These are phyloP conservation scores for Gremmenia infestans DNA, from an alignment of 2,329 filamentous ascomycete genomes.

Conservation along the genomic window DNA sequence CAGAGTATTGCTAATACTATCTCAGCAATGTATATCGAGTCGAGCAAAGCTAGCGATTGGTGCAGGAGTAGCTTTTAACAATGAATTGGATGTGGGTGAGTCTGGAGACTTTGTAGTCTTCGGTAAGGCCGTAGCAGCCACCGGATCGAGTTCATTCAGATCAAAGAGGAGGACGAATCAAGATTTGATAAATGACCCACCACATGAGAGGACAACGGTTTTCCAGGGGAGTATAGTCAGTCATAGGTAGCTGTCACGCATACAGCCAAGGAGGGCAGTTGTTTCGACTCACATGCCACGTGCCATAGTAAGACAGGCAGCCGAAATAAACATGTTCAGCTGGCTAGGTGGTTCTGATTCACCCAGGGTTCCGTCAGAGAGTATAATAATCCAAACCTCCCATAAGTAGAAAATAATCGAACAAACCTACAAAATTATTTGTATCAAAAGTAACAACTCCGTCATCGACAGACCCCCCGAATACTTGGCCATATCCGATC, in stretches of 20 bases:
- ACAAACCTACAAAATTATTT: too few relatives aligned
- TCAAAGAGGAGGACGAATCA: constrained; percentile 24
- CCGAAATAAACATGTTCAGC: not conserved
- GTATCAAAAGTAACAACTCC: not conserved
- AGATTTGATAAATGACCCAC: constrained; percentile 28
- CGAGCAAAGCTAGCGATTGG: constrained; percentile 30
- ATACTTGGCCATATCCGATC: not conserved
- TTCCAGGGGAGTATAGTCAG: constrained; percentile 23
- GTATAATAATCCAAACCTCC: not conserved
- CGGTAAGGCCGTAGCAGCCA: constrained; percentile 11
- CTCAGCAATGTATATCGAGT: constrained; percentile 28
- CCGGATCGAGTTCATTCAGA: constrained; percentile 16
- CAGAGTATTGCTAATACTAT: not conserved
- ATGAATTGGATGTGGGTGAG: constrained; percentile 15
- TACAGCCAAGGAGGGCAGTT: not conserved
- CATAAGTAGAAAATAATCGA: not conserved
- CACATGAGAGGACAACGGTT: constrained; percentile 22
- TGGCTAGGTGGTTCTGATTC: not conserved
- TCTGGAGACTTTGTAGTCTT: constrained; percentile 29
- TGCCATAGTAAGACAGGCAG: not conserved
- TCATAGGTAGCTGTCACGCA: constrained; percentile 1
- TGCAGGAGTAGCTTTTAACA: constrained; percentile 5
- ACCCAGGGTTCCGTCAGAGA: not conserved
- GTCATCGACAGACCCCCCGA: not conserved
- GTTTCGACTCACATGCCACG: constrained; percentile 12